Base-by-base conservation (phyloP, 1,139 yeast genomes). In the Wickerhamomyces sp. region DNA sequence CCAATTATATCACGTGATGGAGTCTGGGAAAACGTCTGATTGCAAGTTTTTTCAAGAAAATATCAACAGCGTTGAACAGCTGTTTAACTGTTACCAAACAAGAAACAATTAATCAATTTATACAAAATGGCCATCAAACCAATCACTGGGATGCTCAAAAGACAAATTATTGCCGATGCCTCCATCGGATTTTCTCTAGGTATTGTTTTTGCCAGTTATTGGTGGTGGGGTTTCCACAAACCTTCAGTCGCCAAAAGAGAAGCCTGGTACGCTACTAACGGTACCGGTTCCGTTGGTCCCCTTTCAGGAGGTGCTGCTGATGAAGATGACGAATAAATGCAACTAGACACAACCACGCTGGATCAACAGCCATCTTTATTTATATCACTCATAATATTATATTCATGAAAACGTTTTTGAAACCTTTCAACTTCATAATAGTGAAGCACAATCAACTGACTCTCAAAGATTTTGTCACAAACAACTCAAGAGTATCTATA, bases 191-290 rank as follows among this genome's bases (percentile, higher is more conserved):
- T 67, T 49, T 54, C 68, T 46, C 52, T 73, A 36, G 86, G 86
- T 48, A 61, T 72, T 39, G 71, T 60, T 35, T 68, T 74, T 56
- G 85, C 78, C 45, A 63, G 69, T 49, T 69, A 67, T 64, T 83
- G 84, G 85, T 80, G 89, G 86, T 77, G 78, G 76, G 78, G 76
- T 28, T 68, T 65, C 74, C 97, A 89, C 81, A 79, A 75, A 70
- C 78, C 81, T 34, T 55, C 72, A 51, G 82, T 87, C 47, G 74
- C 72, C 52, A 74, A 70, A 61, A 86, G 96, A 75, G 97, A 90
- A 64, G 81, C 79, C 46, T 88, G 79, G 78, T 90, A 90, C 67
- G 82, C 86, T 51, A 73, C 78, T 55, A 67, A 82, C 60, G 78
- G 82, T 44, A 79, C 79, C 62, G 78, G 81, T 56, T 82, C 84